Percentiles rank a stretch among this genome's conserved stretches.
These are phyloP conservation scores for Rhizopus arrhizus DNA, from an alignment of 371 early-diverging fungal species.

Conservation along the genomic window DNA sequence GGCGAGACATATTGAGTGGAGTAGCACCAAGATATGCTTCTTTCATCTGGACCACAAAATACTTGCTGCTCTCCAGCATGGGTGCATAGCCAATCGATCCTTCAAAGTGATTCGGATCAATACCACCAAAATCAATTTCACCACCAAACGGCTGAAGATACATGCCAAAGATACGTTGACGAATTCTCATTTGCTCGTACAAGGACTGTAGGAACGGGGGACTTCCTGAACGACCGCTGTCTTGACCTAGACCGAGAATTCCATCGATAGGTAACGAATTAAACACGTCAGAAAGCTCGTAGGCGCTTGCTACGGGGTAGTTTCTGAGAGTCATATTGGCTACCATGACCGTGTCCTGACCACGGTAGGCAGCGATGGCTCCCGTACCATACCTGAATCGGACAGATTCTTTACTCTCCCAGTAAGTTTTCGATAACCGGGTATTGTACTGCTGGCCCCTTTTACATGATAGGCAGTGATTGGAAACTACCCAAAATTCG, in stretches of 20 bases:
- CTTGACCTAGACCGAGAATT: slow-evolving; percentile 68
- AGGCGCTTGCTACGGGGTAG: slow-evolving; percentile 60
- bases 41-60: slow-evolving; percentile 75
- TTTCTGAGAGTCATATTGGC: slow-evolving; percentile 46
- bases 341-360: slow-evolving; percentile 52
- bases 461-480: slow-evolving; percentile 69
- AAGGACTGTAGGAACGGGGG: slow-evolving; percentile 60
- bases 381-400: slow-evolving; percentile 72
- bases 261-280: slow-evolving; percentile 64
- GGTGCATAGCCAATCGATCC: slow-evolving; percentile 65
- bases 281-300: slow-evolving; percentile 59
- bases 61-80: slow-evolving; percentile 61
- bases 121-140: slow-evolving; percentile 69
- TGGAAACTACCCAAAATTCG: slow-evolving; percentile 86
- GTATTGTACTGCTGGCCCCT: slow-evolving; percentile 24
- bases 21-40: slow-evolving; percentile 46
- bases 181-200: slow-evolving; percentile 60
- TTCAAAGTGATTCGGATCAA: slow-evolving; percentile 50
- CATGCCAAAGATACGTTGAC: slow-evolving; percentile 67
- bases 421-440: slow-evolving; percentile 15
- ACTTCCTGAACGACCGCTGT: too few species aligned
- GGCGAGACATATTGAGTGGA: slow-evolving; percentile 23
- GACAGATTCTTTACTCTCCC: slow-evolving; percentile 17
- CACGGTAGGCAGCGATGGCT: slow-evolving; percentile 49
- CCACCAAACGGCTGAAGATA: slow-evolving; percentile 58